Evolutionary conservation across 257 asterid genomes (phyloP), one percentile per base, ranked within the genome.

Genomic region (Pogostemon cablin): DNA sequence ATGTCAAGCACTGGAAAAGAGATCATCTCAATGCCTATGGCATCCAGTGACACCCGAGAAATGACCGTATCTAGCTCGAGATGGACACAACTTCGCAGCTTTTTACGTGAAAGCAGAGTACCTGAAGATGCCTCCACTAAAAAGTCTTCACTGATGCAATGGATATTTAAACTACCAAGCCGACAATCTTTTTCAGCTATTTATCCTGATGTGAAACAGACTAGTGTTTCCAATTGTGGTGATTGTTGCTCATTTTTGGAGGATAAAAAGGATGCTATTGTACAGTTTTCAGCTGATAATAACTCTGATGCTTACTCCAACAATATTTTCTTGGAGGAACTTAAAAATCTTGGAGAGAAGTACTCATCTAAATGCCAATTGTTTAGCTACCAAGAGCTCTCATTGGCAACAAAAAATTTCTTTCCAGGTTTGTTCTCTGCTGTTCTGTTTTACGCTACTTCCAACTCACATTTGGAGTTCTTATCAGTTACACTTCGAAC

Each of bases 331-430:
- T 77, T 69, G 38, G 79, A 80, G 67, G 89, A 85, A 70, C 84
- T 87, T 39, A 85, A 82, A 73, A 85, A 75, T 75, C 77, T 86
- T 38, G 11, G 46, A 32, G 78, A 80, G 72, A 86, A 78, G 75
- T 83, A 83, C 80, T 77, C 85, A 10, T 65, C 85, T 10, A 66
- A 43, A 42, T 89, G 92, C 72, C 79, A 74, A 42, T 61, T 85
- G 52, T 92, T 92, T 74, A 78, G 85, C 80, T 92, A 82, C 77
- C 80, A 80, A 69, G 98, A 92, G 81, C 93, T 92, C 73, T 48
- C 72, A 72, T 38, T 75, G 32, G 96, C 96, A 34, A 87, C 98
- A 35, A 78, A 84, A 68, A 77, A 82, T 73, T 92, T 92, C 65
- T 67, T 52, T 34, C 81, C 78, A 15, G 95, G 97, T 91, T 75